These are phyloP conservation scores for Russula sp. DNA, from an alignment of 768 basidiomycete species.

Conservation along the genomic window DNA sequence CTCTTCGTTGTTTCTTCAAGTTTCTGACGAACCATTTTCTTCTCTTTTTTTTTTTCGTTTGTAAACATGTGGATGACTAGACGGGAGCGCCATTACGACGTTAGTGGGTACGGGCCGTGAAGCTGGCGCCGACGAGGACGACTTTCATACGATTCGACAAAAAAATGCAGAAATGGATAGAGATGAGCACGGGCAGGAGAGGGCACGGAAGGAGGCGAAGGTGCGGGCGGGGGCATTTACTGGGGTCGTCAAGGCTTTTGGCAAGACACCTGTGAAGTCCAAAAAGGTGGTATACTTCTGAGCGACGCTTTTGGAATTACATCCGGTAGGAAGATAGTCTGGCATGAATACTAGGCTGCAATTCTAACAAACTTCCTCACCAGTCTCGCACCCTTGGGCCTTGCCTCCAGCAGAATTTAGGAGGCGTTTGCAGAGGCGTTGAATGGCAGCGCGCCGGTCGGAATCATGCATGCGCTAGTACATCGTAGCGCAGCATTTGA, in stretches of 20 bases:
- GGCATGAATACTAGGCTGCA: no score
- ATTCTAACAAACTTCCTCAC: no score
- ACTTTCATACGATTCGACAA: constrained; percentile 81
- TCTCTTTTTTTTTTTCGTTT: not conserved
- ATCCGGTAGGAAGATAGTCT: no score
- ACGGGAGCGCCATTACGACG: constrained; percentile 41
- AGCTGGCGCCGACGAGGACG: constrained; percentile 90
- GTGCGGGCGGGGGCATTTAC: constrained; percentile 47
- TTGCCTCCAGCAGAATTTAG: no score
- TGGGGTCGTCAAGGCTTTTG: constrained; percentile 37
- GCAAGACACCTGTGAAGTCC: constrained; percentile 24
- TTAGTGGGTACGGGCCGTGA: constrained; percentile 49
- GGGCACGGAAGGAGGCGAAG: constrained; percentile 42
- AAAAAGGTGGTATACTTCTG: constrained; percentile 54
- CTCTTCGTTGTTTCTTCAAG: not conserved
- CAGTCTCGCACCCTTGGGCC: no score
- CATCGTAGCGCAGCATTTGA: no score
- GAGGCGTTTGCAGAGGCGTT: no score
- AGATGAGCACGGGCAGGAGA: constrained; percentile 52
- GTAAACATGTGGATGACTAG: constrained; percentile 29
- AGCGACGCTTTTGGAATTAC: constrained; percentile 15
- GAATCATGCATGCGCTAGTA: no score
- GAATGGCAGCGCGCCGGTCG: no score
- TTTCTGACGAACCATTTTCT: not conserved
- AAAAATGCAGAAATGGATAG: constrained; percentile 56